These are phyloP conservation scores for Talaromyces trachyspermus DNA, from an alignment of 495 filamentous ascomycete genomes.

Conservation along the genomic window DNA sequence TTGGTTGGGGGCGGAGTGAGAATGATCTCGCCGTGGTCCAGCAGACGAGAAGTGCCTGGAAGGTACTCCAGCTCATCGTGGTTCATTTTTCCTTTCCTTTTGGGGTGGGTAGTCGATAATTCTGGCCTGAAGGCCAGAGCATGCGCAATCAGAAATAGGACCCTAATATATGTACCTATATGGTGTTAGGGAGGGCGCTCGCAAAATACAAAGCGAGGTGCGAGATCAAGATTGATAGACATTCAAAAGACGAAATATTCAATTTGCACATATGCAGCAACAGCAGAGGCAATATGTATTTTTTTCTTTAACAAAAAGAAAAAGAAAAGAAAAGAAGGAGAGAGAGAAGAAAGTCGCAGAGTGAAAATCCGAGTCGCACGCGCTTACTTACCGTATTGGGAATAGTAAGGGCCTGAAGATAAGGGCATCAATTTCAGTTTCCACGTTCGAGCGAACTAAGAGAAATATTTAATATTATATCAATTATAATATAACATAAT, in stretches of 20 bases:
- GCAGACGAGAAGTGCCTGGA: slow-evolving; percentile 15
- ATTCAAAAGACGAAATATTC: not conserved
- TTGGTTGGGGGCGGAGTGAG: slow-evolving; percentile 42
- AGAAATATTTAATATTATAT: too few relatives aligned
- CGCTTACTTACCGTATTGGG: not conserved
- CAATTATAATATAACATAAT: too few relatives aligned
- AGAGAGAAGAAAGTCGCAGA: not conserved
- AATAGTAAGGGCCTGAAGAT: not conserved
- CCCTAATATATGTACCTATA: not conserved
- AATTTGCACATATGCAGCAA: too few relatives aligned
- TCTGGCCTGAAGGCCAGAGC: slow-evolving; percentile 7
- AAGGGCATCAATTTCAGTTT: not conserved
- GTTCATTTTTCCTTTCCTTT: not conserved
- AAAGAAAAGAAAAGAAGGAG: not conserved
- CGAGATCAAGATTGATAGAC: not conserved
- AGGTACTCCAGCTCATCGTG: slow-evolving; percentile 5
- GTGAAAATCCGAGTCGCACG: not conserved
- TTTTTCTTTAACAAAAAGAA: too few relatives aligned
- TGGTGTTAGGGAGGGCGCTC: slow-evolving; percentile 3
- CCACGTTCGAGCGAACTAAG: too few relatives aligned
- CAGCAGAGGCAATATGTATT: not conserved
- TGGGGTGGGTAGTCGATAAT: not conserved
- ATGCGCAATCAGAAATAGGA: not conserved
- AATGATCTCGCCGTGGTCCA: slow-evolving; percentile 28
- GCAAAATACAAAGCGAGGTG: not conserved